Conservation (phyloP, 148 eudicot species). For the Camellia lanceoleosa region DNA sequence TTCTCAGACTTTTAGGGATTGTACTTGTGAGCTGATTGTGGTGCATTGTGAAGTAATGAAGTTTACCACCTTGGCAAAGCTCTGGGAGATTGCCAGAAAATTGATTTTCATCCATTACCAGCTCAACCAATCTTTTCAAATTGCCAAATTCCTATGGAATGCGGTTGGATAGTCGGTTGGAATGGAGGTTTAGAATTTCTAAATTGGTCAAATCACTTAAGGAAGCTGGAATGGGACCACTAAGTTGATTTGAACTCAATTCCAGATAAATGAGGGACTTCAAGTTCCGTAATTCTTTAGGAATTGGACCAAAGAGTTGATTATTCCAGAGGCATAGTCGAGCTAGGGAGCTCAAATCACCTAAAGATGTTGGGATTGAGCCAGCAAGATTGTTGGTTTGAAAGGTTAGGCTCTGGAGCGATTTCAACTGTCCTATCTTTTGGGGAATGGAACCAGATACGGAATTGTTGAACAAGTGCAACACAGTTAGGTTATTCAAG, state of each 20-base stretch:
- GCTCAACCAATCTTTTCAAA: conserved; percentile 7
- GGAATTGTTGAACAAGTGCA: not conserved
- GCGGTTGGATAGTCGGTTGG: conserved; percentile 18
- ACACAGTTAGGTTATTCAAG: not conserved
- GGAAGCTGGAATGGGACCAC: conserved; percentile 21
- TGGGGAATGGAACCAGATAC: not conserved
- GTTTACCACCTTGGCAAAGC: conserved; percentile 24
- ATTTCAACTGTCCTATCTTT: not conserved
- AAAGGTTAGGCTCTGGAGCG: not conserved
- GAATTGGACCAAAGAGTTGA: not conserved
- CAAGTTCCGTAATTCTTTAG: conserved; percentile 25
- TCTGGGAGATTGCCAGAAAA: conserved; percentile 30
- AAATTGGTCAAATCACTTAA: conserved; percentile 10
- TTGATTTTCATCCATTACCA: conserved; percentile 21
- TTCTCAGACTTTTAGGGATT: conserved; percentile 29
- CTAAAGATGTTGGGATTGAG: conserved; percentile 26
- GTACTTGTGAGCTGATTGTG: conserved; percentile 24
- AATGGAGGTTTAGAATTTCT: conserved; percentile 17
- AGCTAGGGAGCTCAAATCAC: not conserved
- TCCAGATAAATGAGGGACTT: conserved; percentile 19
- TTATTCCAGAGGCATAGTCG: not conserved
- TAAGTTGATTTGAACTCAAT: conserved; percentile 22
- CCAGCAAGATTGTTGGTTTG: not conserved
- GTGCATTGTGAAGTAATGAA: conserved; percentile 23
- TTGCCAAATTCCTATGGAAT: conserved; percentile 29